A percentile compares a stretch with the other conserved stretches of the same genome.
Evolutionary conservation across 2,329 filamentous ascomycete species (phyloP).

Genomic region (Purpureocillium lavendulum): DNA sequence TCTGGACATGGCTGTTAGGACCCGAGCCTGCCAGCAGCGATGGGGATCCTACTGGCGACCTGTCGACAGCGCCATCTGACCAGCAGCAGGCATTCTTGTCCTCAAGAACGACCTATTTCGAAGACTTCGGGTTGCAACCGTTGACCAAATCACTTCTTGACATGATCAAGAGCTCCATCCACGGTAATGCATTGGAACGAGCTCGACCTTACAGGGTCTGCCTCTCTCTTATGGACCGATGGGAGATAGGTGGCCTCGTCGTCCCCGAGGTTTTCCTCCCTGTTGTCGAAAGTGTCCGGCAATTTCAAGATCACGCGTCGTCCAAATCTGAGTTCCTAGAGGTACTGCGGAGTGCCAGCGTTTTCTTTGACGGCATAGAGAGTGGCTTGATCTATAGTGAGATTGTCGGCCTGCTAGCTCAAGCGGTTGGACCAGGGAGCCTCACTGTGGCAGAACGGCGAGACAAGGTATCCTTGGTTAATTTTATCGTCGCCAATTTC

Average conservation of each 20-base stretch:
- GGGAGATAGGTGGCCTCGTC: constrained; percentile 89
- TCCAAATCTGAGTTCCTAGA: constrained; percentile 71
- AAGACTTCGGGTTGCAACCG: constrained; percentile 65
- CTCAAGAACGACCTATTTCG: constrained; percentile 73
- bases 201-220: constrained; percentile 86
- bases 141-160: constrained; percentile 66
- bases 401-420: constrained; percentile 58
- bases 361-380: constrained; percentile 97
- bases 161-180: constrained; percentile 53
- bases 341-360: constrained; percentile 83
- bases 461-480: constrained; percentile 62
- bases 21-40: constrained; percentile 52
- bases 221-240: constrained; percentile 93
- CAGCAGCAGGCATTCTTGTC: constrained; percentile 36
- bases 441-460: constrained; percentile 38
- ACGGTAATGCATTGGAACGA: constrained; percentile 44
- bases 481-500: constrained; percentile 80
- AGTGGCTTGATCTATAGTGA: constrained; percentile 88
- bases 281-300: constrained; percentile 69
- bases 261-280: constrained; percentile 85
- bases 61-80: constrained; percentile 31
- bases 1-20: constrained; percentile 96
- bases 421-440: constrained; percentile 43
- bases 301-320: constrained; percentile 58
- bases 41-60: constrained; percentile 37